A percentile compares a stretch with the other conserved stretches of the same genome.
Conservation (phyloP, 768 basidiomycete species). For the Mycena vitilis region DNA sequence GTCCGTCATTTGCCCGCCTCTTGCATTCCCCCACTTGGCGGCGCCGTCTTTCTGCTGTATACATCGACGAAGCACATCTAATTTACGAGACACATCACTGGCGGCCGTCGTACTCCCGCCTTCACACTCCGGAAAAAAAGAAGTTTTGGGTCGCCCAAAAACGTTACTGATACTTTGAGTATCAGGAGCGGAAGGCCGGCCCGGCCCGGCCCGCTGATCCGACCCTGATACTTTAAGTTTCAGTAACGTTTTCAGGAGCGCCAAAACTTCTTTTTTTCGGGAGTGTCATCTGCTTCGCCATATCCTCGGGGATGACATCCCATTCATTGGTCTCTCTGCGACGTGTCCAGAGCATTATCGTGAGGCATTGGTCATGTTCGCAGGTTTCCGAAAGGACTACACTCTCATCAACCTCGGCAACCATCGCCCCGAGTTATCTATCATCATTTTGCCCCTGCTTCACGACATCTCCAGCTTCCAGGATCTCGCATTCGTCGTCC, state of each 20-base stretch:
- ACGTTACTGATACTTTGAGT: too few species aligned
- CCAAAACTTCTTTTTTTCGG: too few species aligned
- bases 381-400: slow-evolving; percentile 31
- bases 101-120: slow-evolving; percentile 1
- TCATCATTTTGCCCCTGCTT: slow-evolving; percentile 31
- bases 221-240: too few species aligned
- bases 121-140: too few species aligned
- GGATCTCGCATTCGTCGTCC: slow-evolving; percentile 38
- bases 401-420: slow-evolving; percentile 38
- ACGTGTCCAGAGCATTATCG: slow-evolving; percentile 35
- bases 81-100: slow-evolving; percentile 31
- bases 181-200: too few species aligned
- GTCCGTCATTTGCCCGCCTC: slow-evolving; percentile 36
- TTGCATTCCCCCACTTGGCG: slow-evolving; percentile 34
- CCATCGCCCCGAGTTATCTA: slow-evolving; percentile 37
- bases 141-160: too few species aligned
- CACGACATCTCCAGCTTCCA: slow-evolving; percentile 33
- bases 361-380: slow-evolving; percentile 23
- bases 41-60: slow-evolving; percentile 36
- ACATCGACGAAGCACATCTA: slow-evolving; percentile 40
- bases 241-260: too few species aligned
- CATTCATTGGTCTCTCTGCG: slow-evolving; percentile 33
- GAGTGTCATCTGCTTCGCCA: slow-evolving; percentile 28
- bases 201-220: too few species aligned
- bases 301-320: slow-evolving; percentile 25